A percentile compares a stretch with the other conserved stretches of the same genome.
These are phyloP conservation scores for Globisporangium perplexum DNA, from an alignment of 352 stramenopile species.

Conservation along the genomic window DNA sequence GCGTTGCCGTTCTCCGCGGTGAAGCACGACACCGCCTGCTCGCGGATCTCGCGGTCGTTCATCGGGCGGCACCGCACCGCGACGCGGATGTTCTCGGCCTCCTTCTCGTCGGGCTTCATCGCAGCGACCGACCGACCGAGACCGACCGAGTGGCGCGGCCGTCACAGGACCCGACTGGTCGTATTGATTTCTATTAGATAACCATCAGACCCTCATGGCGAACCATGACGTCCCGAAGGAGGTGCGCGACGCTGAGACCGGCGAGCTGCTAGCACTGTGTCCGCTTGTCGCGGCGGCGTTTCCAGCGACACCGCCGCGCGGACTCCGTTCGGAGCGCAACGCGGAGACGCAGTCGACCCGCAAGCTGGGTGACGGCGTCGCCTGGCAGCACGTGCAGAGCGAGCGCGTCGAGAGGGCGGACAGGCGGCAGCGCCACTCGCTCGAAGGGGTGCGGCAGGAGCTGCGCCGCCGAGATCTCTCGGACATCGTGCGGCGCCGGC, in stretches of 20 bases:
- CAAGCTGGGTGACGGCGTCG: conserved; percentile 35
- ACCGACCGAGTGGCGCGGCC: no score
- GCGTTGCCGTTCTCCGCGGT: conserved; percentile 61
- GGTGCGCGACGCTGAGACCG: conserved; percentile 59
- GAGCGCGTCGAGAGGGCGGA: conserved; percentile 49
- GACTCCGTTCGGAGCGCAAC: conserved; percentile 12
- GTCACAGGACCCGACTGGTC: no score
- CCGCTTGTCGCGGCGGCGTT: neutral
- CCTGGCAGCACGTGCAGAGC: conserved; percentile 46
- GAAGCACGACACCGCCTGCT: conserved; percentile 74
- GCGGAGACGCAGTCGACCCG: conserved; percentile 56
- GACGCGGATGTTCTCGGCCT: conserved; percentile 89
- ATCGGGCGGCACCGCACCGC: conserved; percentile 91
- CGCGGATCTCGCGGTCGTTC: conserved; percentile 80
- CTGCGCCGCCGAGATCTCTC: conserved; percentile 39
- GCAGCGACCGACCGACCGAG: neutral
- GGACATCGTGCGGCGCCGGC: conserved; percentile 16
- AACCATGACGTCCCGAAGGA: no score
- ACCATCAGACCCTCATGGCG: no score
- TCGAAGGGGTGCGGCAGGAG: conserved; percentile 43
- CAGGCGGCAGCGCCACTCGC: conserved; percentile 34
- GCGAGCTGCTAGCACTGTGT: conserved; percentile 36
- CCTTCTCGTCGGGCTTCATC: conserved; percentile 77
- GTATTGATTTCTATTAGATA: no score
- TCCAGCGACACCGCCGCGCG: neutral